Conservation (phyloP, 495 filamentous ascomycete species). For the Penicillium argentinense region DNA sequence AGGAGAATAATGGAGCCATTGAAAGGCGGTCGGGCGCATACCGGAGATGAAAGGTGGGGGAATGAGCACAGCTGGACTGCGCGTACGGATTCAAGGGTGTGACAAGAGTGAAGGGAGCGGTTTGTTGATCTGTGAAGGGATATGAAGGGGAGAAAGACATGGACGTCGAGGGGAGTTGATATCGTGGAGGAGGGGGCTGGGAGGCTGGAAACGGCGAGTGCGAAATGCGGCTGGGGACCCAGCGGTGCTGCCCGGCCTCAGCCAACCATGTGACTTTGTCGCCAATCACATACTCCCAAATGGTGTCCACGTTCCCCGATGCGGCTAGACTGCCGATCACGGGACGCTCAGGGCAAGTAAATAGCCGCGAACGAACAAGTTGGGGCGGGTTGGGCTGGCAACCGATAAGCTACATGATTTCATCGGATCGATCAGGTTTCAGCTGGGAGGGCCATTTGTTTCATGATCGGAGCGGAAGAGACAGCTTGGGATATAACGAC, state of each 20-base stretch:
- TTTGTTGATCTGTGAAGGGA: not conserved
- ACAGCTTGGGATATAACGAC: no score
- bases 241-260: conserved; percentile 32
- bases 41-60: conserved; percentile 22
- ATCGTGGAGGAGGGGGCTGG: conserved; percentile 40
- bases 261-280: conserved; percentile 19
- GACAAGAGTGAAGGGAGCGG: not conserved
- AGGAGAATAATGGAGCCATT: conserved; percentile 3
- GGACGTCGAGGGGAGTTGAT: conserved; percentile 28
- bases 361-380: conserved; percentile 29
- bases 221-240: conserved; percentile 23
- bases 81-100: not conserved
- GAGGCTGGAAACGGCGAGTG: conserved; percentile 42
- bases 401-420: conserved; percentile 18
- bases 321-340: conserved; percentile 31
- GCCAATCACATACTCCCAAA: conserved; percentile 12
- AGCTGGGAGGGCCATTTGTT: no score
- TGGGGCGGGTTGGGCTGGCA: conserved; percentile 25
- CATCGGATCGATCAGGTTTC: no score
- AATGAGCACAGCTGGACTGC: not conserved
- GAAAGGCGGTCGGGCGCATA: conserved; percentile 30
- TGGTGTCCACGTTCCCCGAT: conserved; percentile 27
- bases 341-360: conserved; percentile 36
- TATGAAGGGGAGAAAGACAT: conserved; percentile 9
- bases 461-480: no score